Percentiles rank a stretch among this genome's conserved stretches.
Evolutionary conservation across 129 eudicot genomes (phyloP).

Genomic region (Flaveria trinervia): DNA sequence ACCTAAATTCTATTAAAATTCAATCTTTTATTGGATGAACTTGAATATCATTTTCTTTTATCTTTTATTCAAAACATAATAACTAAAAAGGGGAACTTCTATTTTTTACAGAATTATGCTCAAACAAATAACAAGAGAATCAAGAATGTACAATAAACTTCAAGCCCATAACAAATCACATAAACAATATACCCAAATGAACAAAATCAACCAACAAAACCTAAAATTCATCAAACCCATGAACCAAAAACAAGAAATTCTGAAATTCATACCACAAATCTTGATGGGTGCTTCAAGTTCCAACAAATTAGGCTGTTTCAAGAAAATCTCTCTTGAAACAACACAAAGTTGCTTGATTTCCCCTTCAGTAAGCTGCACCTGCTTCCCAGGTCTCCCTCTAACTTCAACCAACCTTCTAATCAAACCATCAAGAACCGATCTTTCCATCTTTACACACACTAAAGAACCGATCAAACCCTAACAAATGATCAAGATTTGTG

Average conservation of each 20-base stretch:
- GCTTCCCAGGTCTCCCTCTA: constrained; percentile 52
- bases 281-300: constrained; percentile 65
- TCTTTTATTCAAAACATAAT: background rate
- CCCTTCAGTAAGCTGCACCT: constrained; percentile 54
- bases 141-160: background rate
- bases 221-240: background rate
- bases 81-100: background rate
- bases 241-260: background rate
- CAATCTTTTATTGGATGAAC: background rate
- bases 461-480: background rate
- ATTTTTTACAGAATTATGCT: constrained; percentile 3
- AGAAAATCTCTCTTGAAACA: constrained; percentile 50
- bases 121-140: background rate
- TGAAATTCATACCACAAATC: constrained; percentile 48
- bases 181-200: background rate
- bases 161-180: constrained; percentile 8
- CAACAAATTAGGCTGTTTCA: constrained; percentile 48
- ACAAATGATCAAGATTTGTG: background rate
- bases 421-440: constrained; percentile 41
- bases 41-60: background rate
- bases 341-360: constrained; percentile 63
- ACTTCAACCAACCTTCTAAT: constrained; percentile 50
- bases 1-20: background rate
- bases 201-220: background rate
- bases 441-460: constrained; percentile 33